Conservation (phyloP, 2,329 filamentous ascomycete species). For the Chaetomiaceae sp. region DNA sequence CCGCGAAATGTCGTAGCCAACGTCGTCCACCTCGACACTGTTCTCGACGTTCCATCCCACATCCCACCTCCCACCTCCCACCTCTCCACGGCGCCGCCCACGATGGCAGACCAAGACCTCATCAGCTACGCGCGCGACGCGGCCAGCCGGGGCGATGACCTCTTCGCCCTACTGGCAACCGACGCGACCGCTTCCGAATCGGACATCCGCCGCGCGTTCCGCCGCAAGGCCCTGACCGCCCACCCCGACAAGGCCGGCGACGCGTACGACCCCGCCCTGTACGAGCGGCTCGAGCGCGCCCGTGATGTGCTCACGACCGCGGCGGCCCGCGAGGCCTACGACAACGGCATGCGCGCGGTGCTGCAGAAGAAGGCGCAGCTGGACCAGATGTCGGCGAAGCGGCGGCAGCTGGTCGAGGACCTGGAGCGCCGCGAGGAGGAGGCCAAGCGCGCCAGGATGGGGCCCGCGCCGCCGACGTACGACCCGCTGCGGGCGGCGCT, state of each 20-base stretch:
- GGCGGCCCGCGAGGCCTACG: slow-evolving; percentile 68
- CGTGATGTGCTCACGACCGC: slow-evolving; percentile 73
- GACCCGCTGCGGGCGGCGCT: slow-evolving; percentile 31
- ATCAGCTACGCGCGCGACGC: slow-evolving; percentile 51
- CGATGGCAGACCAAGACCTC: slow-evolving; percentile 40
- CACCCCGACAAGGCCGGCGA: slow-evolving; percentile 87
- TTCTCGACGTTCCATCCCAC: not conserved
- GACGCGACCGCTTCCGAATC: slow-evolving; percentile 56
- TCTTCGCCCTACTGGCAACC: slow-evolving; percentile 70
- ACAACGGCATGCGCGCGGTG: slow-evolving; percentile 65
- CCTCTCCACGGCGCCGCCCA: not conserved
- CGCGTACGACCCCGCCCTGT: slow-evolving; percentile 69
- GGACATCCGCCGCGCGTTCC: slow-evolving; percentile 79
- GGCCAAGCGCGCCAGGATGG: slow-evolving; percentile 53
- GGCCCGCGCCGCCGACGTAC: slow-evolving; percentile 8
- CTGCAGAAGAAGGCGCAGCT: slow-evolving; percentile 64
- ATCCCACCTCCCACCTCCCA: not conserved
- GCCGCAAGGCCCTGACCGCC: slow-evolving; percentile 72
- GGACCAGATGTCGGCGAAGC: slow-evolving; percentile 65
- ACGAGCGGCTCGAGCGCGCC: slow-evolving; percentile 80
- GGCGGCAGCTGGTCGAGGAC: slow-evolving; percentile 76
- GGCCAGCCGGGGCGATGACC: slow-evolving; percentile 59
- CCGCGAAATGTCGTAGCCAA: too few relatives aligned
- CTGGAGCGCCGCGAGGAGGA: slow-evolving; percentile 48
- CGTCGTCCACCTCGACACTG: too few relatives aligned